These are phyloP conservation scores for Phytophthora capsici DNA, from an alignment of 352 stramenopile species.

Conservation along the genomic window DNA sequence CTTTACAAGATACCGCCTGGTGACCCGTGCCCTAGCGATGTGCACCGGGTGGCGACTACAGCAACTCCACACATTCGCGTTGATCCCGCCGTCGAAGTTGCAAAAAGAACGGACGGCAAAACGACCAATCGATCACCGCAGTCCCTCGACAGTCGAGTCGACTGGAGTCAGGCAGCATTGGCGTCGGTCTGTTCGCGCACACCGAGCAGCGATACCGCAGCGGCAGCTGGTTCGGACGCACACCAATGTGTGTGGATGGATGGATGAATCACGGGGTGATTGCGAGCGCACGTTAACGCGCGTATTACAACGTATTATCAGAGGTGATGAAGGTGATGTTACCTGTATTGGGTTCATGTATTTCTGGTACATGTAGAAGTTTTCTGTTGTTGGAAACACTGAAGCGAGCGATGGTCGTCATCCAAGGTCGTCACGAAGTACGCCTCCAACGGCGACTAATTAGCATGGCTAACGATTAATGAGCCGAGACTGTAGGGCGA, in stretches of 20 bases:
- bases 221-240: not conserved
- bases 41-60: conserved; percentile 27
- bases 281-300: not conserved
- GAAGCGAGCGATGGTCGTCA: no score
- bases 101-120: conserved; percentile 1
- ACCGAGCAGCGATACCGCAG: not conserved
- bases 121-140: no score
- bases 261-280: not conserved
- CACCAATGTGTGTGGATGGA: not conserved
- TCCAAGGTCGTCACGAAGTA: no score
- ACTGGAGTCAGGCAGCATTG: no score
- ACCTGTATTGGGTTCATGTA: no score
- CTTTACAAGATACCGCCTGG: conserved; percentile 19
- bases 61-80: conserved; percentile 11
- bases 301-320: not conserved
- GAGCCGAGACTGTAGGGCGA: no score
- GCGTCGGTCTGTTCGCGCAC: no score
- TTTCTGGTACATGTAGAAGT: no score
- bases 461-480: no score
- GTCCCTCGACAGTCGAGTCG: no score
- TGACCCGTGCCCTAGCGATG: conserved; percentile 3
- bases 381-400: no score
- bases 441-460: no score
- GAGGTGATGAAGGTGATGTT: not conserved
- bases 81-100: not conserved